Evolutionary conservation across 108 stramenopile genomes (phyloP), one percentile per base, ranked within the genome.

Genomic region (Conticribra weissflogii): DNA sequence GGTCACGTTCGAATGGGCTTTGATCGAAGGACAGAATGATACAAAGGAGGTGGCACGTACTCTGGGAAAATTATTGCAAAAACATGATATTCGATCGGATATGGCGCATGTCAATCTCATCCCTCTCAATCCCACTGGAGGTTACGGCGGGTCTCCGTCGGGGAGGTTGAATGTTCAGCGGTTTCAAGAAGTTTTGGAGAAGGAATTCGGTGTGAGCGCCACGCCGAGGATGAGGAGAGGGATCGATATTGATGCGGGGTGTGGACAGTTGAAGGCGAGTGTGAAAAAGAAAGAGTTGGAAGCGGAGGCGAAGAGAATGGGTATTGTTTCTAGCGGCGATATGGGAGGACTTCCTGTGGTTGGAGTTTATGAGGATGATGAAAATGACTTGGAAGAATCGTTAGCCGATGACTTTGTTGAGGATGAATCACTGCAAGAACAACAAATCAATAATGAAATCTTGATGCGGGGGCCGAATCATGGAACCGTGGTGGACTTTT

Each of bases 181-280:
- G 17, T 95, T 96, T 82, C 78, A 84, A 3, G 63, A 74, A 12
- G 87, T 88, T 28, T 59, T 96, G 61, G 76, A 85, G 69, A 71
- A 79, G 22, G 82, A 88, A 28, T 93, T 85, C 69, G 78, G 90
- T 0, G 72, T 96, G 21, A 52, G 81, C 33, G 83, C 87, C 29
- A 96, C 96, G n/a, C 86, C 89, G 3, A 82, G 97, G 41, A 95
- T 97, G 58, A 85, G 98, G 57, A 78, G 98, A n/a, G 98, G 98
- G 16, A 97, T 98, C 66, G 98, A 98, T 82, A 97, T 98, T 63
- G 86, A 97, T 71, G 98, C 98, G 32, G 98, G 98, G 24, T 98
- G 98, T 84, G 98, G 98, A 7, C 98, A 98, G 70, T 87, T 98
- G 48, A 98, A 86, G 19, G 81, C 90, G 23, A 81, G 94, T 47